Evolutionary conservation across 2,329 filamentous ascomycete genomes (phyloP), one percentile per base, ranked within the genome.

Genomic region (Alternaria hordeiaustralica): DNA sequence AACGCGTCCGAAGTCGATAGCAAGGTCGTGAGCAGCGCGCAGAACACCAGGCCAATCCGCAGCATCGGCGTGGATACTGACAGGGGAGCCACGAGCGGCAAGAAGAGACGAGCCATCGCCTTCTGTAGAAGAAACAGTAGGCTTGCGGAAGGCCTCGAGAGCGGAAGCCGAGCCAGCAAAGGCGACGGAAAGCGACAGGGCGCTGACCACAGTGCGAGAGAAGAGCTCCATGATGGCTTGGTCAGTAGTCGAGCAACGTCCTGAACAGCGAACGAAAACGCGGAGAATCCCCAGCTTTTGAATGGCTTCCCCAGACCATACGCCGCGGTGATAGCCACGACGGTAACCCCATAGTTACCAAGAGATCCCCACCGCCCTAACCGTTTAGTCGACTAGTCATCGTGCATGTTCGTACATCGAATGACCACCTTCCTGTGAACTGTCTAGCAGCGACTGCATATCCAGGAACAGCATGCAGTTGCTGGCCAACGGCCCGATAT

Each of bases 1-100:
- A 5, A 92, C 89, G n/a, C 88, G 86, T 15, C 89, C 89, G 79
- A 93, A 91, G 76, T 93, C 90, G 5, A 83, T 73, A 0, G 89
- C 88, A 10, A 93, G 83, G 76, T 93, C 90, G 43, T 88, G 84
- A 0, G 89, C 90, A 6, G 88, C 89, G 25, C 90, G 86, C 58
- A 91, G 84, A 1, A 92, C 90, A 60, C 89, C 90, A 80, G 88
- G 89, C 82, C 87, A 90, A 63, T 92, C 90, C 18, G 72, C 77
- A 6, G 73, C 75, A 66, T 80, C 78, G 53, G 80, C 75, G 1
- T 76, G 60, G 3, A 81, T 68, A 18, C 67, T 70, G 33, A 78
- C 78, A 20, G 71, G 65, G 5, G 74, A 76, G 36, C 65, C 68
- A 30, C 68, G 65, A 13, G 75, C 74, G 15, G 76, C 78, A 8